Conservation (phyloP, 768 basidiomycete genomes). For the Naganishia kalamii region DNA sequence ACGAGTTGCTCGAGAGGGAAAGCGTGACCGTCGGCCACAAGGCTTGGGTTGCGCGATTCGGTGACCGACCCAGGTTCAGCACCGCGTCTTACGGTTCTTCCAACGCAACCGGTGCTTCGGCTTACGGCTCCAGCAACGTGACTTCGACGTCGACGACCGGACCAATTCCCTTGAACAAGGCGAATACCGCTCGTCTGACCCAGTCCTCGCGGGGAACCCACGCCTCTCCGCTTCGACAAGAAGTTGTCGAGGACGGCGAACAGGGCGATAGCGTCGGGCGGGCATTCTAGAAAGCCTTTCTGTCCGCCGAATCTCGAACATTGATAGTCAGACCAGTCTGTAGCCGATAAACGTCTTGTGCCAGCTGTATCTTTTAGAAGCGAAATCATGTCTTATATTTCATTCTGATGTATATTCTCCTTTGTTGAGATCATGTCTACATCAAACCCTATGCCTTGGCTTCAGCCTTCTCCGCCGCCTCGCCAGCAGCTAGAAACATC, state of each 20-base stretch:
- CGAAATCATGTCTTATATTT: neutral
- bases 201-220: neutral
- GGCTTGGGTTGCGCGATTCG: slow-evolving; percentile 24
- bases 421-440: neutral
- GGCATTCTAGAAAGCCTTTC: neutral
- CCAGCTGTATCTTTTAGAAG: slow-evolving; percentile 4
- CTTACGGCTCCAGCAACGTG: no score
- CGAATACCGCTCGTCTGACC: neutral
- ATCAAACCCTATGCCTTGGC: neutral
- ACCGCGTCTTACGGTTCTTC: neutral
- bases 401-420: neutral
- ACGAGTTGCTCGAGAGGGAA: slow-evolving; percentile 21
- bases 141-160: slow-evolving; percentile 6
- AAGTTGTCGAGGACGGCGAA: neutral
- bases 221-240: slow-evolving; percentile 9
- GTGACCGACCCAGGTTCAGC: slow-evolving; percentile 8
- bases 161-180: slow-evolving; percentile 1
- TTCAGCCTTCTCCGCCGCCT: no score
- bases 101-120: neutral
- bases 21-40: slow-evolving; percentile 18
- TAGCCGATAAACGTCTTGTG: neutral
- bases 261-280: neutral
- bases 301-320: neutral
- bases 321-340: neutral
- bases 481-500: neutral